These are phyloP conservation scores for Phytophthora crassamura DNA, from an alignment of 352 stramenopile genomes.

Conservation along the genomic window DNA sequence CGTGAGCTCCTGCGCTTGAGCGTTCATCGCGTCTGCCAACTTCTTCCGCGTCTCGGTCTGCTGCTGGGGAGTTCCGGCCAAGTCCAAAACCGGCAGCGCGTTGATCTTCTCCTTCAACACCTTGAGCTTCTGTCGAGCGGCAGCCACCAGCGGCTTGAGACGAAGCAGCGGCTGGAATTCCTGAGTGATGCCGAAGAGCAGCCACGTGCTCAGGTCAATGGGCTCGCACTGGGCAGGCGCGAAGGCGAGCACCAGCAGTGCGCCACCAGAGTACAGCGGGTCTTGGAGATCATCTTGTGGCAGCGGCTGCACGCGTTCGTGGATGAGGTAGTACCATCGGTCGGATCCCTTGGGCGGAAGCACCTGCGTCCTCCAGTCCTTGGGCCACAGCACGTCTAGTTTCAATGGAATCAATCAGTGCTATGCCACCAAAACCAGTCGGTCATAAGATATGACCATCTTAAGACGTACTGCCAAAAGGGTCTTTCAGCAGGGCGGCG, in stretches of 20 bases:
- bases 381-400: constrained; percentile 74
- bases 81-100: constrained; percentile 54
- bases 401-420: constrained; percentile 5
- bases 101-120: constrained; percentile 64
- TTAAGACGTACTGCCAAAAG: constrained; percentile 60
- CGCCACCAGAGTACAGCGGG: constrained; percentile 57
- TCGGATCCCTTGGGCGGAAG: constrained; percentile 53
- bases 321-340: constrained; percentile 81
- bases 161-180: constrained; percentile 62
- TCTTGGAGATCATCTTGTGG: constrained; percentile 69
- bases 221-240: constrained; percentile 62
- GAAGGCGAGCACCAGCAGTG: constrained; percentile 60
- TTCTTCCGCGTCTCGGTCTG: constrained; percentile 67
- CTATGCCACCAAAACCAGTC: too few relatives aligned
- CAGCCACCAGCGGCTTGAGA: constrained; percentile 43
- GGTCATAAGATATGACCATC: too few relatives aligned
- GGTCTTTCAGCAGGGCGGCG: constrained; percentile 64
- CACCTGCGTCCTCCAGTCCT: constrained; percentile 72
- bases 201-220: constrained; percentile 60
- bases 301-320: constrained; percentile 62
- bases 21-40: constrained; percentile 50
- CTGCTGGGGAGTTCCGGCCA: constrained; percentile 47
- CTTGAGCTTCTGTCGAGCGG: constrained; percentile 46
- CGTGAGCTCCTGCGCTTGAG: constrained; percentile 48
- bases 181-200: constrained; percentile 64